Percentiles rank a stretch among this genome's conserved stretches.
phyloP scores from a whole-genome alignment of 2,329 filamentous ascomycete species.

The Cephalotrichum gorgonifer region DNA sequence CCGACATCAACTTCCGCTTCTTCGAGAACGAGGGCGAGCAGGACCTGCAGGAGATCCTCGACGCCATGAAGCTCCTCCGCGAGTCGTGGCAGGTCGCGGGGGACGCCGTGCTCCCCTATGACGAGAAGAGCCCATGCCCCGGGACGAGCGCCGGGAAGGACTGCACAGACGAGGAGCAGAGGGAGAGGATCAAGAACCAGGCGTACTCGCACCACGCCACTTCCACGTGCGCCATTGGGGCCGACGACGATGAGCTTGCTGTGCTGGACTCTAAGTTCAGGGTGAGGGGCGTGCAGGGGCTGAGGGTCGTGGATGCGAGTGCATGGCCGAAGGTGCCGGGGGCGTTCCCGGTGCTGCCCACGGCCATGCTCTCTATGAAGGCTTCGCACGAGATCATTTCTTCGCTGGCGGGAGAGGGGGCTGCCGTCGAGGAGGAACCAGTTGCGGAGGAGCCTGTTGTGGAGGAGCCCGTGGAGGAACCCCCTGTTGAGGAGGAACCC shows the following conservation, averaged over 20 bases:
- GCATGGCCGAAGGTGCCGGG: conserved; percentile 40
- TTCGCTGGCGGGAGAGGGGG: background rate
- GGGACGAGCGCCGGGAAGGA: background rate
- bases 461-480: background rate
- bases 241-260: conserved; percentile 39
- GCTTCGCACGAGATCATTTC: conserved; percentile 19
- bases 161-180: background rate
- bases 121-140: conserved; percentile 5
- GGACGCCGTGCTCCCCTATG: background rate
- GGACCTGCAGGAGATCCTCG: conserved; percentile 42
- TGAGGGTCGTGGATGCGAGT: conserved; percentile 50
- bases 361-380: conserved; percentile 48
- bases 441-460: background rate
- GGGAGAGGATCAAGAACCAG: background rate
- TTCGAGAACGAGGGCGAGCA: conserved; percentile 38
- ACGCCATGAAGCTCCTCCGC: conserved; percentile 43
- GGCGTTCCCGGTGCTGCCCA: conserved; percentile 35
- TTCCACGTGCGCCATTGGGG: conserved; percentile 44
- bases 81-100: background rate
- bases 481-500: background rate
- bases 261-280: conserved; percentile 45
- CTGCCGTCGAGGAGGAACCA: background rate
- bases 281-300: conserved; percentile 39
- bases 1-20: conserved; percentile 53
- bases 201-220: conserved; percentile 37